Base-by-base conservation (phyloP, 805 yeast genomes). In the Phaffomyces thermotolerans region DNA sequence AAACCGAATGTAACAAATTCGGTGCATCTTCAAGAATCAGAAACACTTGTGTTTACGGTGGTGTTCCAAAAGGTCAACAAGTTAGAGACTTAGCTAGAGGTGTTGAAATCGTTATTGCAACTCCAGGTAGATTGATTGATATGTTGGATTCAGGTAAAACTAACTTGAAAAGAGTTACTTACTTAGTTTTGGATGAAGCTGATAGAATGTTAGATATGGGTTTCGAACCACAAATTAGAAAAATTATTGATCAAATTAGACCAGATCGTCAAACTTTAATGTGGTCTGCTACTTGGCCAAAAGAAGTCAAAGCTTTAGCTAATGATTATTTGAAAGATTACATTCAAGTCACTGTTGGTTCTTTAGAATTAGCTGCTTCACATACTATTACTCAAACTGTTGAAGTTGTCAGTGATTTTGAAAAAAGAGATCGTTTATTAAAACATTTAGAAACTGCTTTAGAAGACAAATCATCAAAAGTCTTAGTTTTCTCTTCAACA, bases 221-320 rank as follows among this genome's bases (percentile, higher is more conserved):
- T 67, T 93, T 93, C 68, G 99, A 93, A 76, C 98, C 98, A 56
- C 98, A 91, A 78, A 93, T 93, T 68, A 83, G 99, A 77, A 91
- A 91, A 72, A 93, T 93, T 68, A 91, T 93, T 55, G 90, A 84
- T 59, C 98, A 91, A 76, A 93, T 93, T 65, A 86, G 99, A 75
- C 99, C 99, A 50, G 99, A 93, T 68, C 89, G 98, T 76, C 99
- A 93, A 74, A 93, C 99, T 49, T 76, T 91, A 59, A 88, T 93
- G 97, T 93, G 98, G 98, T 91, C 98, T 50, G 99, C 99, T 56
- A 93, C 99, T 44, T 93, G 99, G 99, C 99, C 99, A 59, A 91
- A 90, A 77, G 95, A 88, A 68, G 98, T 93, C 52, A 95, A 91
- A 75, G 75, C 81, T 55, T 76, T 93, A 63, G 95, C 97, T 53